phyloP scores from a whole-genome alignment of 768 basidiomycete species.

The Boletus bicolor region DNA sequence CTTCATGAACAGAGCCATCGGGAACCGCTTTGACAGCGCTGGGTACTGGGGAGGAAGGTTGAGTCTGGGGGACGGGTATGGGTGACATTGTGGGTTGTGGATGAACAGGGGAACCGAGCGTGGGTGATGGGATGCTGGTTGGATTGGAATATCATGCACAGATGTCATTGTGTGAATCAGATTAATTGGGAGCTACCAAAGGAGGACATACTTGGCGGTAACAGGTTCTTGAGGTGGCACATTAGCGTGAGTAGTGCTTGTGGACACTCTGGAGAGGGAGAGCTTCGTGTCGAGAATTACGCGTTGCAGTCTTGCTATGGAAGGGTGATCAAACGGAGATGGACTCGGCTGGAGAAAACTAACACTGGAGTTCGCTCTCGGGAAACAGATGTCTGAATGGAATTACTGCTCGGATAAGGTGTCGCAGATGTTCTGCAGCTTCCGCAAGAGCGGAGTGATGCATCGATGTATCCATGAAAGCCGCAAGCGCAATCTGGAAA shows the following conservation, averaged over 20 bases:
- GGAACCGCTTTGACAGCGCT: neutral
- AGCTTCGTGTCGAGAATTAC: slow-evolving; percentile 11
- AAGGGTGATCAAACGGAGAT: neutral
- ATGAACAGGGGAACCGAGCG: neutral
- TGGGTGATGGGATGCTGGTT: slow-evolving; percentile 1
- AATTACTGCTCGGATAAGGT: slow-evolving; percentile 18
- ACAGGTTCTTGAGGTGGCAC: neutral
- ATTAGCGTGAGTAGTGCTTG: neutral
- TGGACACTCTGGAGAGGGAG: neutral
- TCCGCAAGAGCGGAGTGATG: neutral
- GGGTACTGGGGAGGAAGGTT: neutral
- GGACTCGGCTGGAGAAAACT: neutral
- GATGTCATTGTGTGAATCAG: slow-evolving; percentile 2
- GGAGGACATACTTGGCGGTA: slow-evolving; percentile 12
- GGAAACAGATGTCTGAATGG: slow-evolving; percentile 22
- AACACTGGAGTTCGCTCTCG: slow-evolving; percentile 25
- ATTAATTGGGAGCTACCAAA: neutral
- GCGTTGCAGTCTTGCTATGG: slow-evolving; percentile 20
- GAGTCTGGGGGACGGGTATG: neutral
- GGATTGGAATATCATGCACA: neutral
- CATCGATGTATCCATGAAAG: slow-evolving; percentile 14
- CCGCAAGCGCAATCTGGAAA: slow-evolving; percentile 20
- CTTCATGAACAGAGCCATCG: neutral
- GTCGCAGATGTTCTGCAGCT: slow-evolving; percentile 9
- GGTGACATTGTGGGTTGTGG: neutral